Base-by-base conservation (phyloP, 208 protist genomes). In the Herpetomonas samuelpessoai region DNA sequence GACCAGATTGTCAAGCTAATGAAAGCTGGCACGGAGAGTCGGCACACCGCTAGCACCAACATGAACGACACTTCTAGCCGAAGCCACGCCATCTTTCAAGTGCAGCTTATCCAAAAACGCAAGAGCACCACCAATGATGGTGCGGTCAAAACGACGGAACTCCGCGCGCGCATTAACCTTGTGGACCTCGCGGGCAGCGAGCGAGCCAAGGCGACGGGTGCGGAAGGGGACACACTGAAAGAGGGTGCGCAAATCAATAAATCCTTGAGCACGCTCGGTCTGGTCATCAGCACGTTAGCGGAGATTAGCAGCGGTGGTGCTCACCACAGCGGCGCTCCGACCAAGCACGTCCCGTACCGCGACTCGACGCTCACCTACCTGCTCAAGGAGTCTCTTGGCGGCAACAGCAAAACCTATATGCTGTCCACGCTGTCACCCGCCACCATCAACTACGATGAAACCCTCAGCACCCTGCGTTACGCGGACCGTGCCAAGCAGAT, bases 61-160 rank as follows among this genome's bases (percentile, higher is more conserved):
- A 98, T 98, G 93, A 99, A 99, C 67, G 86, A 97, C n/a, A 70
- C 74, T 28, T 97, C 88, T 19, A 97, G 84, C 51, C 81, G 98
- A 28, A 98, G 97, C 2, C 98, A 99, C 74, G 97, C 97, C 25
- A 97, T 99, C 48, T 98, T 99, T 66, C 61, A 86, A 2, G 73
- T 99, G 30, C 71, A 76, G 39, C 53, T 97, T 12, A 30, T 90
- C 14, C 83, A 92, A 56, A 75, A 76, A 44, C 60, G 66, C 19
- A 68, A 35, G 12, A 57, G 58, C 35, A 68, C 47, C 38, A 69
- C 71, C 49, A 66, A 66, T 22, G 46, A 60, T 19, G 77, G 60
- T 4, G 39, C 16, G 19, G 59, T 39, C 14, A 57, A 56, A 18
- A 74, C 74, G 25, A 91, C 77, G 4, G 78, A 88, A 51, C 57